Conservation (phyloP, 306 rosid species). For the Lathyrus aphaca region DNA sequence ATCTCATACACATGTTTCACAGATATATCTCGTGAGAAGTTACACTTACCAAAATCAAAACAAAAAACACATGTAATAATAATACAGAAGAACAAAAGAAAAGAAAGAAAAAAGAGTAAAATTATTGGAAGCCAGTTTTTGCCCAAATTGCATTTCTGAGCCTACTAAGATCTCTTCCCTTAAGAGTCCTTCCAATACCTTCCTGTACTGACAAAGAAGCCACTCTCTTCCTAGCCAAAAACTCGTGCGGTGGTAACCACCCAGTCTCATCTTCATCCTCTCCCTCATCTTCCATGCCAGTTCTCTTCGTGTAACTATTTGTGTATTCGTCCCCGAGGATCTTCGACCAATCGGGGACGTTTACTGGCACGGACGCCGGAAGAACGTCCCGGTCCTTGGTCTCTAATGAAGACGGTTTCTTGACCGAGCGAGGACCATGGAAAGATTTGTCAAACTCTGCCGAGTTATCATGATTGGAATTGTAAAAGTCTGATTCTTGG, state of each 20-base stretch:
- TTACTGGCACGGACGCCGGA: slow-evolving; percentile 7
- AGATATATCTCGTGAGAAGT: no score
- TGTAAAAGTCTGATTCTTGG: not conserved
- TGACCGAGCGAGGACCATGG: not conserved
- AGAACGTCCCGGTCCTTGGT: no score
- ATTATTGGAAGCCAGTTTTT: slow-evolving; percentile 13
- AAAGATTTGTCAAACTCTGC: not conserved
- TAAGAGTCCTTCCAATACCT: slow-evolving; percentile 10
- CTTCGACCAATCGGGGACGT: not conserved
- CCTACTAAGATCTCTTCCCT: slow-evolving; percentile 10
- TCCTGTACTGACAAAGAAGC: not conserved
- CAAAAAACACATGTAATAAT: not conserved
- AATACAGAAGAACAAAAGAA: not conserved
- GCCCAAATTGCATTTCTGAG: slow-evolving; percentile 5
- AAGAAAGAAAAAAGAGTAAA: not conserved
- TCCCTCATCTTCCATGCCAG: not conserved
- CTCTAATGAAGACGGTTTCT: not conserved
- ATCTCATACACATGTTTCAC: not conserved
- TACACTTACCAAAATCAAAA: not conserved
- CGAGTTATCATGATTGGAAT: not conserved
- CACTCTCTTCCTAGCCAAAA: slow-evolving; percentile 3
- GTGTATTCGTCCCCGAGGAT: not conserved
- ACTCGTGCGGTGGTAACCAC: slow-evolving; percentile 6
- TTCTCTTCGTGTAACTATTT: not conserved
- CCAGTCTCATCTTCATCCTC: not conserved